Evolutionary conservation across 1,284 basidiomycete species (phyloP), one percentile per base, ranked within the genome.

Genomic region (Heterobasidion annosum): DNA sequence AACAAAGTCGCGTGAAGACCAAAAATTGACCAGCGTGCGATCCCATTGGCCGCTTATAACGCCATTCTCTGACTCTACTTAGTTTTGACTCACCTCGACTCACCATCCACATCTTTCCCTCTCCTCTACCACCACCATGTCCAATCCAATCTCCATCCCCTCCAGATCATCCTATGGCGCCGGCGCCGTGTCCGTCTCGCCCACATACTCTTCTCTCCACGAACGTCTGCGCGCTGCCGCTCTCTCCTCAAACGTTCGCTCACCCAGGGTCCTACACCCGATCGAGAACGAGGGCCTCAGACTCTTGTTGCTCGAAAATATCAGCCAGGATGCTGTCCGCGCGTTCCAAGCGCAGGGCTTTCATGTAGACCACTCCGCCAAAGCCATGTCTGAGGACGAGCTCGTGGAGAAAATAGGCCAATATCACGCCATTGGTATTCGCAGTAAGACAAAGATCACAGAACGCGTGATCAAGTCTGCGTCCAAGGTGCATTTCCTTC

Each of bases 361-460:
- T 73, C 82, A 89, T 72, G 95, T 99, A 57, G 96, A 98, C 70
- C 93, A 96, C 72, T 79, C 81, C 65, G 81, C 86, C 60, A 89
- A 88, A 65, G 88, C 95, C 50, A 85, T 93, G 78, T 83, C 83
- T 19, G 96, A 99, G 75, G 88, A 91, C 46, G 95, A 99, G 75
- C 89, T 99, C 57, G 72, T 97, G 35, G 78, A 86, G 56, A 92
- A 88, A 68, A 91, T 98, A 53, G 84, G 87, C 53, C 73, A 81
- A 4, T 99, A 98, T 74, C 92, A 98, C 68, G 96, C 89, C 57
- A 85, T 99, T 62, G 96, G 96, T 59, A 99, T 99, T 70, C 85
- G 96, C 53, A 92, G 88, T 75, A 99, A 99, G 74, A 99, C 97
- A 55, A 97, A 91, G 73, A 90, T 99, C 62, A 98, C 96, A 1